These are phyloP conservation scores for Mucor ambiguus DNA, from an alignment of 371 early-diverging fungal species.

Conservation along the genomic window DNA sequence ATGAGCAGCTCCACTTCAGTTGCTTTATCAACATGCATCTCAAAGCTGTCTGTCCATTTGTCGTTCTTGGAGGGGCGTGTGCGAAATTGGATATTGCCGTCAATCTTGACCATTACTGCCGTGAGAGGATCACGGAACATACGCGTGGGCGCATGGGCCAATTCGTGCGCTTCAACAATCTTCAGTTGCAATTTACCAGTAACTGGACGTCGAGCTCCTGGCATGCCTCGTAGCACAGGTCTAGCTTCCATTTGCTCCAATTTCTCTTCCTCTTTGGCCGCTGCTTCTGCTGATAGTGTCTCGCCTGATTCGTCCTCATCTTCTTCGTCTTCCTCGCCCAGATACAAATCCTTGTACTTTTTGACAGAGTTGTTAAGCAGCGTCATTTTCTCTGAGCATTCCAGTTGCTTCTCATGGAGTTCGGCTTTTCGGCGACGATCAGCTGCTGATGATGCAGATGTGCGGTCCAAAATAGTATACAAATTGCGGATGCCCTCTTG, in stretches of 20 bases:
- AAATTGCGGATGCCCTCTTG: slow-evolving; percentile 67
- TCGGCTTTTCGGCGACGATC: slow-evolving; percentile 64
- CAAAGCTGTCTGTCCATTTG: slow-evolving; percentile 80
- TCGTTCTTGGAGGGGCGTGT: slow-evolving; percentile 67
- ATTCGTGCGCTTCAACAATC: slow-evolving; percentile 64
- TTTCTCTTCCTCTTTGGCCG: slow-evolving; percentile 52
- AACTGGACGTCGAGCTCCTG: slow-evolving; percentile 68
- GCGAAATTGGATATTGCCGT: slow-evolving; percentile 73
- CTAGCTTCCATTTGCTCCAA: slow-evolving; percentile 8
- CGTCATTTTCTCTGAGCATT: slow-evolving; percentile 79
- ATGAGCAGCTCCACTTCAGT: slow-evolving; percentile 87
- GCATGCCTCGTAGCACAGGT: slow-evolving; percentile 23
- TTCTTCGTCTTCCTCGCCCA: slow-evolving; percentile 68
- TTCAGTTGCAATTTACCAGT: slow-evolving; percentile 72
- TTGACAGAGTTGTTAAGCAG: slow-evolving; percentile 78
- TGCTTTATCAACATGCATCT: slow-evolving; percentile 82
- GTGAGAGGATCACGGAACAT: slow-evolving; percentile 62
- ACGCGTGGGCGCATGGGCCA: slow-evolving; percentile 69
- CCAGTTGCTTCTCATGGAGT: slow-evolving; percentile 64
- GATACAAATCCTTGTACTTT: slow-evolving; percentile 80
- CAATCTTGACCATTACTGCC: slow-evolving; percentile 79
- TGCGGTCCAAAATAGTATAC: slow-evolving; percentile 40
- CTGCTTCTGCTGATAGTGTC: slow-evolving; percentile 53
- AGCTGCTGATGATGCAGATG: slow-evolving; percentile 15
- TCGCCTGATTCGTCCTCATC: slow-evolving; percentile 63